These are phyloP conservation scores for Phytophthora cactorum DNA, from an alignment of 352 stramenopile genomes.

Conservation along the genomic window DNA sequence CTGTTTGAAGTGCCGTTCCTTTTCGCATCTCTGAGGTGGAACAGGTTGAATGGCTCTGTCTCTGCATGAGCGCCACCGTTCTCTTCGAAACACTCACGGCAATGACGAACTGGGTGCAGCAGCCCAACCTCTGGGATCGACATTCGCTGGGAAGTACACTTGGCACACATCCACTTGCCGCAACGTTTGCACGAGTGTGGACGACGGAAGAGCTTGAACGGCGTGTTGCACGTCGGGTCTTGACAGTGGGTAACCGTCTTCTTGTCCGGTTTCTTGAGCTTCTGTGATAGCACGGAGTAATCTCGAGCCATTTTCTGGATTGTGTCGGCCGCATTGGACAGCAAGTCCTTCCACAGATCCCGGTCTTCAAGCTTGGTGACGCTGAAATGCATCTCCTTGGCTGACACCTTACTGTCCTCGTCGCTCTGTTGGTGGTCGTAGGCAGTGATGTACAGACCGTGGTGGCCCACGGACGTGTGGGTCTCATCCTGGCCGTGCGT, in stretches of 20 bases:
- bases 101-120: conserved; percentile 82
- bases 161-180: conserved; percentile 85
- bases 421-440: conserved; percentile 78
- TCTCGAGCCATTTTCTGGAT: conserved; percentile 76
- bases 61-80: conserved; percentile 71
- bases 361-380: conserved; percentile 87
- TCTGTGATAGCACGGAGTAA: conserved; percentile 64
- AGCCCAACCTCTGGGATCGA: conserved; percentile 84
- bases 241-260: conserved; percentile 84
- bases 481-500: conserved; percentile 87
- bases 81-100: conserved; percentile 72
- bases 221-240: conserved; percentile 62
- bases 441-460: conserved; percentile 82
- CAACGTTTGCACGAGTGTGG: conserved; percentile 87
- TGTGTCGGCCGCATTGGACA: conserved; percentile 57
- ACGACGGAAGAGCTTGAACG: conserved; percentile 86
- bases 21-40: conserved; percentile 34
- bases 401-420: conserved; percentile 49
- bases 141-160: conserved; percentile 82
- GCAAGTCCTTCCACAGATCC: conserved; percentile 81
- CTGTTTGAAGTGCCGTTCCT: conserved; percentile 16
- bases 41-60: conserved; percentile 73
- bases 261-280: conserved; percentile 87
- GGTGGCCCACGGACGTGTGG: conserved; percentile 82
- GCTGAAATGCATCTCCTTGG: conserved; percentile 84